phyloP scores from a whole-genome alignment of 768 basidiomycete genomes.

The Leccinum truebloodii region DNA sequence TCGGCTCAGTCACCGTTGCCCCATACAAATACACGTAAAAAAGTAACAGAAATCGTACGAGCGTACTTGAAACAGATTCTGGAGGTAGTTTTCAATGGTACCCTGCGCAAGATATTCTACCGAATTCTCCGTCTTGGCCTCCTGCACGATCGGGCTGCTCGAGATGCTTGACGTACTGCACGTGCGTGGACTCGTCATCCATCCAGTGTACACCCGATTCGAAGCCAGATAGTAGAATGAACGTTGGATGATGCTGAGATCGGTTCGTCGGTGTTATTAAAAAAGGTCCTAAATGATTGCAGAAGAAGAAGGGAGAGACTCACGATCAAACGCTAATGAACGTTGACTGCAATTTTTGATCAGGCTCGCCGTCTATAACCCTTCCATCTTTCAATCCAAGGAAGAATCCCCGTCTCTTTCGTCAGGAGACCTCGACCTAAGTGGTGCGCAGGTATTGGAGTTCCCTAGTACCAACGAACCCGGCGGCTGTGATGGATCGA shows the following conservation, averaged over 20 bases:
- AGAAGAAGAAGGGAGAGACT: slow-evolving; percentile 26
- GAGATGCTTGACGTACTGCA: slow-evolving; percentile 83
- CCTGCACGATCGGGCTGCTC: slow-evolving; percentile 69
- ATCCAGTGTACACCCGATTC: slow-evolving; percentile 57
- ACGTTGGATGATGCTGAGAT: slow-evolving; percentile 76
- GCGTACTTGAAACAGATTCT: slow-evolving; percentile 87
- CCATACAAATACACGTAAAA: too few species aligned
- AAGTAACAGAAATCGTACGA: too few species aligned
- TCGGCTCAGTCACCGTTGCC: too few species aligned
- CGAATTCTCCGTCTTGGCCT: slow-evolving; percentile 65
- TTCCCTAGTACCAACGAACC: slow-evolving; percentile 70
- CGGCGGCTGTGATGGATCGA: slow-evolving; percentile 71
- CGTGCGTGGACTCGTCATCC: slow-evolving; percentile 76
- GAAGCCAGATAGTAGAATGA: slow-evolving; percentile 73
- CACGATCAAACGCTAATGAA: slow-evolving; percentile 91
- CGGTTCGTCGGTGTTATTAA: slow-evolving; percentile 16
- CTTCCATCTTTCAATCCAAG: slow-evolving; percentile 52
- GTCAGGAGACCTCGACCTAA: slow-evolving; percentile 29
- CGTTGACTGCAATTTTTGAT: slow-evolving; percentile 75
- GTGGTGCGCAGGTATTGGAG: slow-evolving; percentile 13
- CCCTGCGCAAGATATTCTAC: slow-evolving; percentile 90
- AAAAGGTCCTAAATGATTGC: slow-evolving; percentile 8
- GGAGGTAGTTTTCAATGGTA: slow-evolving; percentile 87
- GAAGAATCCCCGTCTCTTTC: slow-evolving; percentile 36
- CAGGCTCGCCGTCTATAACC: slow-evolving; percentile 80